phyloP scores from a whole-genome alignment of 2,329 filamentous ascomycete species.

The Chaetomiaceae sp. region DNA sequence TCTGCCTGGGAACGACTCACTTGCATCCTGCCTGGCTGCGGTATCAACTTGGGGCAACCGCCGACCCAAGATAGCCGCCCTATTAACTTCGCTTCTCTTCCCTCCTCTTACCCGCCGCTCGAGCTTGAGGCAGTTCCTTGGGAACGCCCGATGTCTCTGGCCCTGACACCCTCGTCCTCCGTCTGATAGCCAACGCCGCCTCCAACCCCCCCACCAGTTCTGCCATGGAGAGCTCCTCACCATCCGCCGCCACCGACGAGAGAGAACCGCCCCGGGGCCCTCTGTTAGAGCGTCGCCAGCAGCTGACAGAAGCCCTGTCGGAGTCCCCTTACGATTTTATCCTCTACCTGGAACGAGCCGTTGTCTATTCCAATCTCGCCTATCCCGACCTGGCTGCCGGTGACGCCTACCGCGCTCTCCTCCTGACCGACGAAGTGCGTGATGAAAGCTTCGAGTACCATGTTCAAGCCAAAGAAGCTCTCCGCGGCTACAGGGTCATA shows the following conservation, averaged over 20 bases:
- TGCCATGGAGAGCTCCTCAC: slow-evolving; percentile 29
- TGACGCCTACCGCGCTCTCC: slow-evolving; percentile 85
- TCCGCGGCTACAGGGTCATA: slow-evolving; percentile 38
- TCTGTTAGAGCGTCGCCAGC: slow-evolving; percentile 51
- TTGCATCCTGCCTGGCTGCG: no score
- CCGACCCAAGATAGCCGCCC: no score
- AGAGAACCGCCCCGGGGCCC: slow-evolving; percentile 37
- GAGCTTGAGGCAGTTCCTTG: not conserved
- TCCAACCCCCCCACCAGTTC: no score
- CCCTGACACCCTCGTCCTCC: not conserved
- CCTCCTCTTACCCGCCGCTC: no score
- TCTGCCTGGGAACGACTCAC: no score
- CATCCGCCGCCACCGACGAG: slow-evolving; percentile 30
- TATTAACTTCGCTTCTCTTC: no score
- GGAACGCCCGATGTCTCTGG: not conserved
- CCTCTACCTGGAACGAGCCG: slow-evolving; percentile 65
- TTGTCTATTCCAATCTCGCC: slow-evolving; percentile 66
- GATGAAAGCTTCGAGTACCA: slow-evolving; percentile 83
- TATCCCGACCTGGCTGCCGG: slow-evolving; percentile 88
- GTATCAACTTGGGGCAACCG: no score
- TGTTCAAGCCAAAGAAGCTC: slow-evolving; percentile 56
- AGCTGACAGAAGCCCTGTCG: slow-evolving; percentile 52
- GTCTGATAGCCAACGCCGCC: no score
- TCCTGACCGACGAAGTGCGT: slow-evolving; percentile 74
- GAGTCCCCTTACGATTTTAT: slow-evolving; percentile 57